A percentile compares a stretch with the other conserved stretches of the same genome.
phyloP scores from a whole-genome alignment of 1,284 basidiomycete species.

The Vanrija humicola region DNA sequence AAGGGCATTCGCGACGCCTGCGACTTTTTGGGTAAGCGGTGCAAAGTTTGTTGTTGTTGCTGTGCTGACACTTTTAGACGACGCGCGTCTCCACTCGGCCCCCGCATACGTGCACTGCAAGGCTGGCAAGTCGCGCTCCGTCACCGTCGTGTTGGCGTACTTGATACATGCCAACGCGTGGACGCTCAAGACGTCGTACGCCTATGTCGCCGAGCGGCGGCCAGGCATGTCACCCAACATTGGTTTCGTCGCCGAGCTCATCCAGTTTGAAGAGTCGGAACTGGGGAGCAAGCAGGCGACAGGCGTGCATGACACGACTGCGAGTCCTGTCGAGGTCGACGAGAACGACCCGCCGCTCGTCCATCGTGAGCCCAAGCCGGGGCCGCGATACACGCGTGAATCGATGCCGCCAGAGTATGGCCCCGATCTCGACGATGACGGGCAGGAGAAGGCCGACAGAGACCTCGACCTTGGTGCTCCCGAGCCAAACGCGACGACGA shows the following conservation, averaged over 20 bases:
- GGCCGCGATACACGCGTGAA: constrained; percentile 61
- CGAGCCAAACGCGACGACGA: no score
- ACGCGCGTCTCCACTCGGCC: constrained; percentile 78
- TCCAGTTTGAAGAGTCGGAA: constrained; percentile 90
- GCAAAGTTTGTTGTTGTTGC: constrained; percentile 1
- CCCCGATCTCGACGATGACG: no score
- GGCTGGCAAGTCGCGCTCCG: constrained; percentile 90
- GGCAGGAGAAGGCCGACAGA: no score
- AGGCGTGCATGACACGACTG: constrained; percentile 10
- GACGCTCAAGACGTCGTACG: constrained; percentile 84
- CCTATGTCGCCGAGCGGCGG: constrained; percentile 82
- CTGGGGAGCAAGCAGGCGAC: constrained; percentile 67
- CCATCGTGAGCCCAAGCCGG: constrained; percentile 45
- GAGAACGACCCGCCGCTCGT: constrained; percentile 9
- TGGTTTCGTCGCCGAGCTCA: constrained; percentile 93
- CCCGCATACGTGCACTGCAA: constrained; percentile 95
- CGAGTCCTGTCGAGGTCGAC: no score
- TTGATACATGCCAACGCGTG: constrained; percentile 95
- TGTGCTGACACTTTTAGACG: constrained; percentile 57
- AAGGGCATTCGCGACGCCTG: constrained; percentile 78
- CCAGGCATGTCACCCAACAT: constrained; percentile 96
- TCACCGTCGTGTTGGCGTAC: constrained; percentile 96
- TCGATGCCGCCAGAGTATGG: constrained; percentile 60
- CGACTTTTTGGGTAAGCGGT: constrained; percentile 68
- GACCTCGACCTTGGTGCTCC: no score